These are phyloP conservation scores for Penicillium arizonense DNA, from an alignment of 495 filamentous ascomycete species.

Conservation along the genomic window DNA sequence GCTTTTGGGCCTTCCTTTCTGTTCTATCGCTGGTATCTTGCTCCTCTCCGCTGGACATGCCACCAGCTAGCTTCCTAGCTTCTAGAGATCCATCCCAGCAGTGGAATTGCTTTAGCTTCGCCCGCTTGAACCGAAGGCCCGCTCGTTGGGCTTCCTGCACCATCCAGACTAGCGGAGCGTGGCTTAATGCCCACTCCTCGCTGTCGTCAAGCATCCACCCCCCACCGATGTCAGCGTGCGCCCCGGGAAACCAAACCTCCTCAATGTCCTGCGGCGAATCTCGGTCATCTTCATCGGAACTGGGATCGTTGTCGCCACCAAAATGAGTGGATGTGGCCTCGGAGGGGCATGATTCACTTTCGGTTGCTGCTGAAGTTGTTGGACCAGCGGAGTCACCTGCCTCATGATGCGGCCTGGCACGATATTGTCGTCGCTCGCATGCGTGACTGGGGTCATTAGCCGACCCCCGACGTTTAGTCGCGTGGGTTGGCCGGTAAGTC, in stretches of 20 bases:
- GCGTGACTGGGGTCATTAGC: too few relatives aligned
- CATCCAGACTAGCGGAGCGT: constrained; percentile 73
- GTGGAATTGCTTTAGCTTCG: constrained; percentile 55
- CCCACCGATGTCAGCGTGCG: constrained; percentile 46
- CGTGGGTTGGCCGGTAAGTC: too few relatives aligned
- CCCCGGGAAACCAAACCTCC: constrained; percentile 40
- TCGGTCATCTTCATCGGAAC: not conserved
- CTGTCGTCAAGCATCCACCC: constrained; percentile 28
- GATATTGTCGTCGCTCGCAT: too few relatives aligned
- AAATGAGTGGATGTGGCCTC: too few relatives aligned
- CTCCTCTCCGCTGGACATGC: not conserved
- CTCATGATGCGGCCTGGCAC: too few relatives aligned
- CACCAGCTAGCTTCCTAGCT: not conserved
- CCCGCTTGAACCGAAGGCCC: constrained; percentile 60
- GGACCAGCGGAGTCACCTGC: too few relatives aligned
- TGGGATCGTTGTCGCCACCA: too few relatives aligned
- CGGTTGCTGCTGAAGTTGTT: not conserved
- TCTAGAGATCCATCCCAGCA: constrained; percentile 37
- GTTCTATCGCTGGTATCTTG: not conserved
- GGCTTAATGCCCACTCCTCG: constrained; percentile 54
- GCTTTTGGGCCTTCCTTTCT: too few relatives aligned
- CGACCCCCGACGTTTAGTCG: too few relatives aligned
- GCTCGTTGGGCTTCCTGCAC: constrained; percentile 66
- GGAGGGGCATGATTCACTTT: not conserved
- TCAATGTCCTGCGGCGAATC: constrained; percentile 23